These are phyloP conservation scores for Oryza glumipatula DNA, from an alignment of 176 grass and related monocot genomes.

Conservation along the genomic window DNA sequence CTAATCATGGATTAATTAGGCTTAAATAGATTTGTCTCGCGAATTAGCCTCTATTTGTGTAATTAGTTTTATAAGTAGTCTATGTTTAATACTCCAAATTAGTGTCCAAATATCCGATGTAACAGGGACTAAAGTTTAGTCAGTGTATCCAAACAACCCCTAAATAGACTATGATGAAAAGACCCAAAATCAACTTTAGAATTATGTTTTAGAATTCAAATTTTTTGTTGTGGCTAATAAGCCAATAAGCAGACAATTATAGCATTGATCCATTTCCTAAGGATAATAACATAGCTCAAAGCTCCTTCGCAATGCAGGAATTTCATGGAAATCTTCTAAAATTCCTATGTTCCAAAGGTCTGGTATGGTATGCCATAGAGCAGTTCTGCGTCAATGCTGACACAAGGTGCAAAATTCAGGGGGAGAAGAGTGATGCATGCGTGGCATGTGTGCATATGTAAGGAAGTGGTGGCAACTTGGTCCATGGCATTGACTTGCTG, in stretches of 20 bases:
- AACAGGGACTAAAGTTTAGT: too few species aligned
- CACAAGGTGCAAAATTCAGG: neutral
- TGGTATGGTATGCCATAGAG: neutral
- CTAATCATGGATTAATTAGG: too few species aligned
- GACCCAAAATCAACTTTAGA: too few species aligned
- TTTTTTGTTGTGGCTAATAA: neutral
- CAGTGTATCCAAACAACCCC: too few species aligned
- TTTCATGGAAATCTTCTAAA: too few species aligned
- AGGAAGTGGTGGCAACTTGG: neutral
- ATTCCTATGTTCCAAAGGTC: neutral
- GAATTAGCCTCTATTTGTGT: too few species aligned
- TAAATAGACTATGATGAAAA: too few species aligned
- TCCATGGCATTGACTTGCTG: conserved; percentile 10
- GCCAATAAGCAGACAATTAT: neutral
- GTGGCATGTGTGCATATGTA: neutral
- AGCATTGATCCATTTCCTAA: neutral
- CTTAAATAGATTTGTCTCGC: too few species aligned
- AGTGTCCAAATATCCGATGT: too few species aligned
- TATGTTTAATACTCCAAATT: too few species aligned
- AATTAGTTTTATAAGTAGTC: too few species aligned
- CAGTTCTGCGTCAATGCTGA: neutral
- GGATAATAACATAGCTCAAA: neutral
- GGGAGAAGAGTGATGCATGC: neutral
- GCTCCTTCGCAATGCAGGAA: neutral
- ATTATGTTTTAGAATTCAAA: too few species aligned